A percentile compares a stretch with the other conserved stretches of the same genome.
phyloP scores from a whole-genome alignment of 495 filamentous ascomycete species.

The Lentithecium fluviatile region DNA sequence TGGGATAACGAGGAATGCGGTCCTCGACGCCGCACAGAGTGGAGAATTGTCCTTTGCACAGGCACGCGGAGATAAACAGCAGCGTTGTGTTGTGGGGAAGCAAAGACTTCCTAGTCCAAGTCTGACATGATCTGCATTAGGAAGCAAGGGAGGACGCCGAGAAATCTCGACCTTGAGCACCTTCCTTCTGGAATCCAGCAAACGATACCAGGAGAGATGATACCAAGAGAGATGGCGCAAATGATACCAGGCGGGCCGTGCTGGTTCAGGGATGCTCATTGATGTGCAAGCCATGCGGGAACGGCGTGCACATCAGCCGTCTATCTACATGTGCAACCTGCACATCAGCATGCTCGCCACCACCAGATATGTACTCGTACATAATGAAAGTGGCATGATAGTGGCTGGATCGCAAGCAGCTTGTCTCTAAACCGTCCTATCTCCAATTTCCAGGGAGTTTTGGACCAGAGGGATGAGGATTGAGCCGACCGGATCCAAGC shows the following conservation, averaged over 20 bases:
- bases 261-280: constrained; percentile 1
- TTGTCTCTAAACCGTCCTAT: constrained; percentile 5
- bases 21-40: not conserved
- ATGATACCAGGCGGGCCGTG: not conserved
- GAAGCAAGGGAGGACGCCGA: constrained; percentile 5
- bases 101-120: not conserved
- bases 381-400: constrained; percentile 18
- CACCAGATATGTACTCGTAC: not conserved
- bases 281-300: constrained; percentile 5
- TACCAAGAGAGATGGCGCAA: not conserved
- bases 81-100: not conserved
- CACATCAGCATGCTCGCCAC: not conserved
- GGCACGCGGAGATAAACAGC: not conserved
- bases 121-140: constrained; percentile 1
- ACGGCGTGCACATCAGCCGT: not conserved
- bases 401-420: constrained; percentile 31
- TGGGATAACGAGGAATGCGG: not conserved
- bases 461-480: not conserved
- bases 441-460: not conserved
- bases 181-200: not conserved
- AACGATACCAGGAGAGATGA: too few species aligned
- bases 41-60: not conserved
- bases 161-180: not conserved
- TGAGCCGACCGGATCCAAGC: constrained; percentile 5
- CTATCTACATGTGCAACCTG: constrained; percentile 12